phyloP scores from a whole-genome alignment of 768 basidiomycete genomes.

The Hypholoma fasciculare region DNA sequence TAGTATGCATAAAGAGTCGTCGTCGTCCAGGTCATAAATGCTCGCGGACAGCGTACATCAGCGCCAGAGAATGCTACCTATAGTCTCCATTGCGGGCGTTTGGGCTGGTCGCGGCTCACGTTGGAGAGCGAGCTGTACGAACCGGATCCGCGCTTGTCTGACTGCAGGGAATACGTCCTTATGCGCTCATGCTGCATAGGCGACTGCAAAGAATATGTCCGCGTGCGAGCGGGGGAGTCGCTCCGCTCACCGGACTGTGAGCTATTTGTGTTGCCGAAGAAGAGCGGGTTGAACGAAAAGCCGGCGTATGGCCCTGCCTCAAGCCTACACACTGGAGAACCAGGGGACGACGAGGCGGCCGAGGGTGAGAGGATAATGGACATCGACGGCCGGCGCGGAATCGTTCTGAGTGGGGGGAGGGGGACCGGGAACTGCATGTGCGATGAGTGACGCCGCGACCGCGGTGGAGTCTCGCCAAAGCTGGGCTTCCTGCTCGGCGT shows the following conservation, averaged over 20 bases:
- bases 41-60: neutral
- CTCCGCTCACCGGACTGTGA: constrained; percentile 8
- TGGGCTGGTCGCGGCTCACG: constrained; percentile 3
- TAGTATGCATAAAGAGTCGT: constrained; percentile 5
- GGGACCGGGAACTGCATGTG: constrained; percentile 7
- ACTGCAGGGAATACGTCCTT: neutral
- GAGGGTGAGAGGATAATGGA: constrained; percentile 14
- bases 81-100: constrained; percentile 15
- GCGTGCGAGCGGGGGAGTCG: constrained; percentile 1
- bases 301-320: constrained; percentile 30
- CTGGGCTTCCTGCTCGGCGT: constrained; percentile 13
- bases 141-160: neutral
- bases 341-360: constrained; percentile 15
- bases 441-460: constrained; percentile 8
- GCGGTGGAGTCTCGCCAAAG: constrained; percentile 5
- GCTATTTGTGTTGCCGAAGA: constrained; percentile 26
- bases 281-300: constrained; percentile 38
- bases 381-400: constrained; percentile 12
- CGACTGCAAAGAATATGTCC: constrained; percentile 9
- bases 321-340: constrained; percentile 19
- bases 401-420: constrained; percentile 16
- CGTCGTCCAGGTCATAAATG: neutral
- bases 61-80: neutral
- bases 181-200: neutral
- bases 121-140: neutral